A percentile compares a stretch with the other conserved stretches of the same genome.
Evolutionary conservation across 371 early-diverging fungal genomes (phyloP).

Genomic region (Mortierella sp.): DNA sequence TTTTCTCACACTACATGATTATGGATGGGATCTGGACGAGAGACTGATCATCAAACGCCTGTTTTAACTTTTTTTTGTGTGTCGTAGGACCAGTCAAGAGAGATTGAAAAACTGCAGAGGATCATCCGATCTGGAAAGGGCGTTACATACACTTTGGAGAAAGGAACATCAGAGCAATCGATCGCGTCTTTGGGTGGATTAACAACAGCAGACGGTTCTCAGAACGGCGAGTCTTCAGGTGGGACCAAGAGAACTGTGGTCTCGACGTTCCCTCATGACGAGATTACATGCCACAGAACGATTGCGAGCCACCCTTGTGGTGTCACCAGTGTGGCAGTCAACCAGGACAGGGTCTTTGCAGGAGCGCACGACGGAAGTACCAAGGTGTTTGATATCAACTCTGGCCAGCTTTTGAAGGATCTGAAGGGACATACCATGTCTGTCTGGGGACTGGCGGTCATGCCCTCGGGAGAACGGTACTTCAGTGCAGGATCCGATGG

Average conservation of each 20-base stretch:
- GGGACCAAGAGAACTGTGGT: slow-evolving; percentile 39
- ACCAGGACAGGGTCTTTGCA: slow-evolving; percentile 62
- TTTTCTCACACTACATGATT: not conserved
- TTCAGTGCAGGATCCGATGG: slow-evolving; percentile 74
- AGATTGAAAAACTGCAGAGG: slow-evolving; percentile 54
- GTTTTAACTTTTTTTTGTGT: not conserved
- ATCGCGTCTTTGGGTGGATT: not conserved
- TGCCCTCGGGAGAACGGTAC: slow-evolving; percentile 60
- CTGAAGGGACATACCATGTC: slow-evolving; percentile 69
- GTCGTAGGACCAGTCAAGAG: slow-evolving; percentile 51
- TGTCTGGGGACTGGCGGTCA: slow-evolving; percentile 75
- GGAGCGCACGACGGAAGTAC: slow-evolving; percentile 76
- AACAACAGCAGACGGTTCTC: not conserved
- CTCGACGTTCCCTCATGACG: slow-evolving; percentile 60
- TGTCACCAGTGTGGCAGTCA: slow-evolving; percentile 71
- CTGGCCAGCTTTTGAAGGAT: slow-evolving; percentile 59
- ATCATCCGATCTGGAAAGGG: slow-evolving; percentile 51
- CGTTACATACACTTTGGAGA: slow-evolving; percentile 14
- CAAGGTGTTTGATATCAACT: slow-evolving; percentile 66
- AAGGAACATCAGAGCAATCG: not conserved
- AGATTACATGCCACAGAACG: slow-evolving; percentile 69
- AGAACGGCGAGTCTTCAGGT: not conserved
- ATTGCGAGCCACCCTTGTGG: slow-evolving; percentile 68
- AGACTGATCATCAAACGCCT: not conserved
- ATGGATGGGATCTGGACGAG: not conserved